phyloP scores from a whole-genome alignment of 164 flowering plant genomes.

The Chimonanthus salicifolius region DNA sequence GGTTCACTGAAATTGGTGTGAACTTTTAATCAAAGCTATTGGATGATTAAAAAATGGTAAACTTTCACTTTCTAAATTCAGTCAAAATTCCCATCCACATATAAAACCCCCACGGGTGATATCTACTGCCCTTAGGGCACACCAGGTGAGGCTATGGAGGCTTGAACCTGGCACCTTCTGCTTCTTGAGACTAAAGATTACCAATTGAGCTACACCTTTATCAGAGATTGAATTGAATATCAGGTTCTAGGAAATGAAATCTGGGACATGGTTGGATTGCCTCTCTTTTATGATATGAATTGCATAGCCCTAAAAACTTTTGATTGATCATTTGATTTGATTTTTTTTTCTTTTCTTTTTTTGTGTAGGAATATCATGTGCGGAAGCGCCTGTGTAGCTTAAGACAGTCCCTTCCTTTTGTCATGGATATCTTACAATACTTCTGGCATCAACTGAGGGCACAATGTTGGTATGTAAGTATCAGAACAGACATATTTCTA shows the following conservation, averaged over 20 bases:
- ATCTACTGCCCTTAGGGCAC: too few species aligned
- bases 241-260: not conserved
- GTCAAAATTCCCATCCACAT: not conserved
- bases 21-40: not conserved
- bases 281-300: not conserved
- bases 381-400: conserved; percentile 7
- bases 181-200: too few species aligned
- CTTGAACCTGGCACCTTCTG: too few species aligned
- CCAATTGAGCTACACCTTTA: too few species aligned
- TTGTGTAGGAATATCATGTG: conserved; percentile 8
- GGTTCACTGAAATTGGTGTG: too few species aligned
- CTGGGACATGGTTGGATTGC: not conserved
- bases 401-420: not conserved
- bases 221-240: too few species aligned
- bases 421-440: not conserved
- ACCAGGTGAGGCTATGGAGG: too few species aligned
- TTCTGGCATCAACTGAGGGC: too few species aligned
- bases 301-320: not conserved
- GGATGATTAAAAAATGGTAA: not conserved
- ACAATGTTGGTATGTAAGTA: not conserved
- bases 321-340: not conserved
- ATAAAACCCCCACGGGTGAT: too few species aligned
- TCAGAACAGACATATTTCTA: not conserved
- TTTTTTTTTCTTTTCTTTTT: not conserved
- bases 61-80: not conserved